Base-by-base conservation (phyloP, 345 rosid species). In the Leavenworthia alabamica region DNA sequence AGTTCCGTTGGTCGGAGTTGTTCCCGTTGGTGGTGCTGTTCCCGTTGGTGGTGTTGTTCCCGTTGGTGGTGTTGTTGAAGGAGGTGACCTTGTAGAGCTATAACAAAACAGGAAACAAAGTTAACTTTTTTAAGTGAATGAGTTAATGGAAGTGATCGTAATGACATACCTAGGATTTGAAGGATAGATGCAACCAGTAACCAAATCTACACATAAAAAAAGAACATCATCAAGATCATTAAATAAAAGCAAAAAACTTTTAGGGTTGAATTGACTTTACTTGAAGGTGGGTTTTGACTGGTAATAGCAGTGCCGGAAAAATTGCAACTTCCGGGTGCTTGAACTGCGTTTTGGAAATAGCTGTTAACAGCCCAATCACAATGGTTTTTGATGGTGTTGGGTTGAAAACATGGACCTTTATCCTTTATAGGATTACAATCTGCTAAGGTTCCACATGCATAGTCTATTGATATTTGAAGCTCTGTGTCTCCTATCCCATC, bases 391-490 rank as follows among this genome's bases (percentile, higher is more conserved):
- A 68, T 24, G 36, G 87, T 94, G 81, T 90, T 88, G 8, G 99
- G 99, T 41, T 80, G 76, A 68, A 37, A 90, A 72, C 99, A 94
- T n/a, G 68, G 71, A 35, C 89, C 99, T 33, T 55, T 89, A 39
- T 82, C 91, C 16, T 71, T 45, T 55, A 84, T 86, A 6, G 78
- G 61, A 11, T 55, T 36, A 48, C 94, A 86, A 42, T 86, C 94
- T 44, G 86, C 94, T 35, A 88, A 88, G 44, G 86, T 80, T 74
- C 99, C 99, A 73, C 99, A 93, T 27, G 99, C 99, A 75, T 86
- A 93, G 74, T 93, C 99, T 40, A 93, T 36, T 16, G 82, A 7
- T 64, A 84, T 83, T 72, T 93, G 99, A 9, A 83, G 77, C 29
- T 47, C 64, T 14, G 29, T 0, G 0, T 85, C 90, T 55, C 81